These are phyloP conservation scores for Lophiotrema nucula DNA, from an alignment of 495 filamentous ascomycete species.

Conservation along the genomic window DNA sequence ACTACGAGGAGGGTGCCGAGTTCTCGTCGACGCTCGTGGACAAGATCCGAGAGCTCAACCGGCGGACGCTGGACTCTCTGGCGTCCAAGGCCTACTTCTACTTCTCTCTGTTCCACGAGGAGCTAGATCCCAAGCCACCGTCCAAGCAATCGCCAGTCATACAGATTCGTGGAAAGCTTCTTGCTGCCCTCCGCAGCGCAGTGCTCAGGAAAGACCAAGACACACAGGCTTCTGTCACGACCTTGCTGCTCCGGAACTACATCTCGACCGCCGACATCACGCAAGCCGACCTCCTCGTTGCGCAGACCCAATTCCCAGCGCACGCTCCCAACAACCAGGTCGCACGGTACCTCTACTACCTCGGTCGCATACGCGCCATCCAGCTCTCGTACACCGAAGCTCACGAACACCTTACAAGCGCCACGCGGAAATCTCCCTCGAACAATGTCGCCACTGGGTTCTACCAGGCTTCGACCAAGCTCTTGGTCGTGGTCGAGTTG, in stretches of 20 bases:
- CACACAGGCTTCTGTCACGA: constrained; percentile 92
- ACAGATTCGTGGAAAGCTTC: constrained; percentile 77
- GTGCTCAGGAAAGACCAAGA: constrained; percentile 94
- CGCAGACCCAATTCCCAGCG: constrained; percentile 89
- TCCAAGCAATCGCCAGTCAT: constrained; percentile 81
- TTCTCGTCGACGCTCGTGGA: constrained; percentile 82
- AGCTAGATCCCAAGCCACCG: constrained; percentile 79
- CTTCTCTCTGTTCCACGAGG: constrained; percentile 89
- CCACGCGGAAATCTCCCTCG: constrained; percentile 90
- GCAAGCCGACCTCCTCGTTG: constrained; percentile 92
- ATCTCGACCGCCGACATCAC: constrained; percentile 93
- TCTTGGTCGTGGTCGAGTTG: constrained; percentile 90
- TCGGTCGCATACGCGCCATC: constrained; percentile 93
- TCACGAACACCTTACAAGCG: constrained; percentile 87
- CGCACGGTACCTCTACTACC: constrained; percentile 91
- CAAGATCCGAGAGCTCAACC: constrained; percentile 83
- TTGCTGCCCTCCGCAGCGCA: constrained; percentile 86
- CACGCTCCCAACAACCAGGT: constrained; percentile 97
- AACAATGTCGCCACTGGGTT: constrained; percentile 87
- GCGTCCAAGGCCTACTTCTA: constrained; percentile 98
- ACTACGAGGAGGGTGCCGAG: constrained; percentile 71
- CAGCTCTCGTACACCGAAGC: constrained; percentile 95
- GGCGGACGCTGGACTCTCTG: constrained; percentile 88
- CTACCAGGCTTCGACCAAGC: constrained; percentile 90
- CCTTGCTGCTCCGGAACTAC: constrained; percentile 92